Evolutionary conservation across 2,329 filamentous ascomycete genomes (phyloP), one percentile per base, ranked within the genome.

Genomic region (Botryotinia globosa): DNA sequence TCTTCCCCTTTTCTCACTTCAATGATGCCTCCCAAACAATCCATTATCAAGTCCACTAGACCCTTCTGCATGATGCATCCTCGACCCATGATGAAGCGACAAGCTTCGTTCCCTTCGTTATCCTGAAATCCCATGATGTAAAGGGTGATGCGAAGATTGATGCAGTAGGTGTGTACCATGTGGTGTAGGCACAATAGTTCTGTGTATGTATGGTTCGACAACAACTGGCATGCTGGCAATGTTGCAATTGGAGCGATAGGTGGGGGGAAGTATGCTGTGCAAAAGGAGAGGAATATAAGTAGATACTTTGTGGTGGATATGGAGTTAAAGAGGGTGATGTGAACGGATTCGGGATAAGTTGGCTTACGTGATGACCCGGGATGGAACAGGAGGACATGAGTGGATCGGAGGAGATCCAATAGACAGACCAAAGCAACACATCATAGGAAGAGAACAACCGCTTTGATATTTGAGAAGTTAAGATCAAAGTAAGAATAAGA

Each of bases 361-460:
- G n/a, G 48, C 65, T 56, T 44, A 56, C 48, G n/a, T 16, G 48
- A 68, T 68, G 37, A 56, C n/a, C 42, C 48, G 37, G n/a, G 48
- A n/a, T 42, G 37, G 37, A 48, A n/a, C 29, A 34, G 12, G 3
- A 56, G 29, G 18, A 56, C 10, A n/a, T 32, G 65, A 22, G 20
- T 68, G 37, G 6, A 56, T 12, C n/a, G 48, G 18, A 56, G 48
- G 18, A 16, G 48, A 32, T 25, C 18, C 14, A 12, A 37, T 56
- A 20, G 48, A 1, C 5, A 56, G 32, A 20, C 34, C 65, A 29
- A 67, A 42, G 37, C 65, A 32, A 39, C 34, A 68, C 37, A 68
- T 56, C 39, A 16, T 20, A 20, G 14, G 8, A 16, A 25, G 22
- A 62, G 37, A 22, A 25, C 8, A n/a, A 20, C 5, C 37, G 34